Base-by-base conservation (phyloP, 805 yeast genomes). In the Ascoidea rubescens region DNA sequence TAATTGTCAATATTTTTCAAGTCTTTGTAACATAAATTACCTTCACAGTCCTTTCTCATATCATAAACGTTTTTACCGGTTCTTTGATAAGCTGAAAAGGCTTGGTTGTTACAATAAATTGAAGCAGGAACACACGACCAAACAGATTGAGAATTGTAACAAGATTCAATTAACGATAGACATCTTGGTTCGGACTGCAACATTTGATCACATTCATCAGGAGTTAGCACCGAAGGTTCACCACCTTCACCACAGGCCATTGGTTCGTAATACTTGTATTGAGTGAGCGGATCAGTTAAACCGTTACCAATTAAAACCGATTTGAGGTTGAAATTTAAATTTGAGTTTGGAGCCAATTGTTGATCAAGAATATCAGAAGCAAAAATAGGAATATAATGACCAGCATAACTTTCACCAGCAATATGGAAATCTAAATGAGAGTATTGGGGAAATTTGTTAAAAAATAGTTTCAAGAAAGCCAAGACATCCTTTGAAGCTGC, bases 201-300 rank as follows among this genome's bases (percentile, higher is more conserved):
- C 84, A 91, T 81, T 37, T 71, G 68, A 51, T 78, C 75, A 71
- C 99, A 91, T 60, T 84, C 84, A 55, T 84, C 88, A 53, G 87
- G 93, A 44, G 78, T 70, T 57, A 89, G 71, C 5, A 88, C 87
- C 14, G 90, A 72, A 45, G 85, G 84, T 65, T 63, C 71, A 45
- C 96, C 96, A 59, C 96, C 96, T 62, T 80, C 74, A 57, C 96
- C 96, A 70, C 96, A 89, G 12, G 96, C 96, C 96, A 88, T 89
- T 67, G 95, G 95, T 64, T 84, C 82, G 66, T 84, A 87, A 68
- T 78, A 77, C 56, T 78, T 79, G 67, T 83, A 82, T 70, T 87
- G 96, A 56, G 78, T 74, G 64, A 84, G 76, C 7, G 95, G 83
- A 69, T 89, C 96, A 45, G 95, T 86, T 59, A 88, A 77, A 52